Conservation (phyloP, 2,329 filamentous ascomycete genomes). For the Colletotrichum incanum region DNA sequence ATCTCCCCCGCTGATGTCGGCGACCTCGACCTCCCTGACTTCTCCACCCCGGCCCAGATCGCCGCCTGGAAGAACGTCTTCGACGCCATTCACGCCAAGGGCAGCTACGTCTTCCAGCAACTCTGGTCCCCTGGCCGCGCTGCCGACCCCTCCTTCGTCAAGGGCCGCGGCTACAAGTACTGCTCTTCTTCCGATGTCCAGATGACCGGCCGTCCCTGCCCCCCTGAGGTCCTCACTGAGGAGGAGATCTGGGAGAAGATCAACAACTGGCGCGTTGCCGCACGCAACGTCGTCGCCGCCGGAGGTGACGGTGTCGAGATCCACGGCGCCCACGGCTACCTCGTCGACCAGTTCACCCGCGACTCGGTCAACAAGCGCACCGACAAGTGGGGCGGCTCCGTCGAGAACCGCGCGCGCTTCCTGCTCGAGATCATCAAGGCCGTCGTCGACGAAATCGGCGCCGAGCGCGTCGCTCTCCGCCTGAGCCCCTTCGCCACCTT, state of each 20-base stretch:
- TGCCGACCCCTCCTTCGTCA: conserved; percentile 40
- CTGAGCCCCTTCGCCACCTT: conserved; percentile 50
- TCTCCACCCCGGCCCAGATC: conserved; percentile 56
- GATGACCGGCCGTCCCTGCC: conserved; percentile 46
- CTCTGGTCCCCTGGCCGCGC: conserved; percentile 44
- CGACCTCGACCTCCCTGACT: conserved; percentile 55
- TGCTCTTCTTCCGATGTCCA: conserved; percentile 46
- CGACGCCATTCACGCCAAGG: conserved; percentile 49
- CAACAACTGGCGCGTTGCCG: conserved; percentile 64
- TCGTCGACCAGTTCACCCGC: conserved; percentile 71
- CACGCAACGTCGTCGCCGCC: conserved; percentile 63
- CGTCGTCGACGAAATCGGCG: conserved; percentile 54
- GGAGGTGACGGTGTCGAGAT: conserved; percentile 69
- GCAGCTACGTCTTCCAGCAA: conserved; percentile 49
- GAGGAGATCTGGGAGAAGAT: conserved; percentile 74
- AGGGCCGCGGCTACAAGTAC: conserved; percentile 48
- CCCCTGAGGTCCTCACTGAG: conserved; percentile 50
- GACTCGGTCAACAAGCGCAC: conserved; percentile 53
- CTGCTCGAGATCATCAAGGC: conserved; percentile 65
- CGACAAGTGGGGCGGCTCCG: conserved; percentile 66
- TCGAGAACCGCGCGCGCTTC: conserved; percentile 69
- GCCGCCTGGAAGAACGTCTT: conserved; percentile 50
- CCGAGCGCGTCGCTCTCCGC: conserved; percentile 56
- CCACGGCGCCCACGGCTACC: conserved; percentile 66
- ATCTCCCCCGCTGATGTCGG: conserved; percentile 47